phyloP scores from a whole-genome alignment of 2,329 filamentous ascomycete species.

The Fusarium nelsonii region DNA sequence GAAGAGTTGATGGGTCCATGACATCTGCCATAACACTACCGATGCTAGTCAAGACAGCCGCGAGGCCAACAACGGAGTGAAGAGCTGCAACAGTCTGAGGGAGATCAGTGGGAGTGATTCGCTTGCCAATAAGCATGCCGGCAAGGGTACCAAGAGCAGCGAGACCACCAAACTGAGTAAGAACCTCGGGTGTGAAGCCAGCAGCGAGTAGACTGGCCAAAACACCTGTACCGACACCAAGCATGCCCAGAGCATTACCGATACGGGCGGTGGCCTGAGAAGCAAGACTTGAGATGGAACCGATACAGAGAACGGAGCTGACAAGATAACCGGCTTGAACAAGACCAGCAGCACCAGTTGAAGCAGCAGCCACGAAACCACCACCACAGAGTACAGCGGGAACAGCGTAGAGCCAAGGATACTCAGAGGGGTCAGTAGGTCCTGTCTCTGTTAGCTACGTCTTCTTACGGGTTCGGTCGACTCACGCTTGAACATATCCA shows the following conservation, averaged over 20 bases:
- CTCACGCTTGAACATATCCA: constrained; percentile 87
- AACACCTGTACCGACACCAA: constrained; percentile 86
- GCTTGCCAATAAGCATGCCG: constrained; percentile 81
- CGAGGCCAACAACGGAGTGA: constrained; percentile 90
- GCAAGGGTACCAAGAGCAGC: constrained; percentile 77
- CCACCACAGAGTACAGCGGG: constrained; percentile 83
- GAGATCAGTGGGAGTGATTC: constrained; percentile 88
- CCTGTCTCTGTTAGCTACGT: constrained; percentile 57
- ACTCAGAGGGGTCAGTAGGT: constrained; percentile 87
- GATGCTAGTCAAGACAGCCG: constrained; percentile 88
- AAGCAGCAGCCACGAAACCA: constrained; percentile 82
- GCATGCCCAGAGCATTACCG: constrained; percentile 87
- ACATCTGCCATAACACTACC: constrained; percentile 85
- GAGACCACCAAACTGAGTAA: constrained; percentile 83
- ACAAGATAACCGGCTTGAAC: constrained; percentile 90
- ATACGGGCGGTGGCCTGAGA: constrained; percentile 86
- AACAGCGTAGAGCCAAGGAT: constrained; percentile 86
- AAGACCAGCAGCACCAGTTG: constrained; percentile 84
- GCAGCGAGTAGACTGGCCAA: constrained; percentile 84
- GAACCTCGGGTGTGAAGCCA: constrained; percentile 81
- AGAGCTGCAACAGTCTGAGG: constrained; percentile 91
- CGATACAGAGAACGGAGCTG: constrained; percentile 86
- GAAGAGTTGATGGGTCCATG: constrained; percentile 77
- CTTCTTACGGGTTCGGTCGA: background rate
- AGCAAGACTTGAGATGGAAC: constrained; percentile 83